Evolutionary conservation across 2,329 filamentous ascomycete species (phyloP).

Genomic region (Apiospora arundinis): DNA sequence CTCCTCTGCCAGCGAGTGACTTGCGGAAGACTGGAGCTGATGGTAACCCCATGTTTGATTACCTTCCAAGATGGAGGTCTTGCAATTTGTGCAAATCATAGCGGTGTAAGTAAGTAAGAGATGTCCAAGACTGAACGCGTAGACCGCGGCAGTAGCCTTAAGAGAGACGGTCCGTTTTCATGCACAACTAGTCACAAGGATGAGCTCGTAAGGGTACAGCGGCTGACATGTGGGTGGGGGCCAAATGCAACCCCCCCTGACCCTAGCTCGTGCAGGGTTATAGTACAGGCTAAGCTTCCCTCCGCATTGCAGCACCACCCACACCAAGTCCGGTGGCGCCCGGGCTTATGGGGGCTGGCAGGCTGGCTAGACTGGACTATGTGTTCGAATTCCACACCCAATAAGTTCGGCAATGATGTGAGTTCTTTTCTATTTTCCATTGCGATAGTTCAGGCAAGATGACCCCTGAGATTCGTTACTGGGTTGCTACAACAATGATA

Average conservation of each 20-base stretch:
- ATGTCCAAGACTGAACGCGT: not conserved
- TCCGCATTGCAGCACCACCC: too few species aligned
- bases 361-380: too few species aligned
- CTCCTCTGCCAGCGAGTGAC: not conserved
- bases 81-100: conserved; percentile 7
- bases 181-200: not conserved
- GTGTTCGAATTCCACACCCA: too few species aligned
- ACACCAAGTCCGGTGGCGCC: too few species aligned
- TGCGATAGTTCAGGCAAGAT: not conserved
- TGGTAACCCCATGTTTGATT: not conserved
- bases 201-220: not conserved
- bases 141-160: not conserved
- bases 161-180: too few species aligned
- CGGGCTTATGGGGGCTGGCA: too few species aligned
- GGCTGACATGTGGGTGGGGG: conserved; percentile 1
- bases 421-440: too few species aligned
- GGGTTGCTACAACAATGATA: not conserved
- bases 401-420: too few species aligned
- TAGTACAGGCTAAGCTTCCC: too few species aligned
- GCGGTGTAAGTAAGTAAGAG: not conserved
- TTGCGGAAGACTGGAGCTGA: not conserved
- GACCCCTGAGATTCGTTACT: not conserved
- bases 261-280: not conserved
- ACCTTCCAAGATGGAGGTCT: not conserved
- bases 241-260: not conserved